These are phyloP conservation scores for Inonotus hispidus DNA, from an alignment of 1,284 basidiomycete genomes.

Conservation along the genomic window DNA sequence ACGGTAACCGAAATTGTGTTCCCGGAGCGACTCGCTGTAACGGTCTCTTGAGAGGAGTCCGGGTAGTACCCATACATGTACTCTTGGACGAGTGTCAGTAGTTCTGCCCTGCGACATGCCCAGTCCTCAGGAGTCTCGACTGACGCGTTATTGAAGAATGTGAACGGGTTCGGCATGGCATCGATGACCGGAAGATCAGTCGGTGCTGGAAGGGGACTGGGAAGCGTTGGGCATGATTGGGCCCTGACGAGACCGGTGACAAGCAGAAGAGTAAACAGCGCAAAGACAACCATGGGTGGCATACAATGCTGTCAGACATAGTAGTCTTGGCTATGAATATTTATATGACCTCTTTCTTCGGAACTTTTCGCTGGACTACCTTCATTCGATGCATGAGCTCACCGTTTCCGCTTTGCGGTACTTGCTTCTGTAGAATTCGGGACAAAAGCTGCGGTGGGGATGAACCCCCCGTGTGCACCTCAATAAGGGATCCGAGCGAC, in stretches of 20 bases:
- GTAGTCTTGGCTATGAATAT: not conserved
- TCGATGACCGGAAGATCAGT: conserved; percentile 16
- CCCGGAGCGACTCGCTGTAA: conserved; percentile 19
- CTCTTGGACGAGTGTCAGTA: conserved; percentile 21
- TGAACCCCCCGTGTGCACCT: no score
- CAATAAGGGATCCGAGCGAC: no score
- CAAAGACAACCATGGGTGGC: not conserved
- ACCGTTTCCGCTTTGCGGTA: no score
- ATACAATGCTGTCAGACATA: not conserved
- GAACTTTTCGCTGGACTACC: no score
- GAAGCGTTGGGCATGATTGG: conserved; percentile 10
- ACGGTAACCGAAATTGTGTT: conserved; percentile 19
- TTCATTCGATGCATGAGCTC: no score
- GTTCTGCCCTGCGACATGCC: conserved; percentile 21
- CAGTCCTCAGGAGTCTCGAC: conserved; percentile 20
- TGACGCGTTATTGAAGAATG: conserved; percentile 14
- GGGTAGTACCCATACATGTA: conserved; percentile 24
- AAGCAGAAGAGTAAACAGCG: not conserved
- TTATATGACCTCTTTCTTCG: not conserved
- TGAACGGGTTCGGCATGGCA: conserved; percentile 12
- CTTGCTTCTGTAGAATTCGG: no score
- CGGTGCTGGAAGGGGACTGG: conserved; percentile 13
- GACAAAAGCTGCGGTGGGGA: no score
- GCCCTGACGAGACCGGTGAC: not conserved
- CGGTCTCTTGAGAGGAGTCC: conserved; percentile 22